Conservation (phyloP, 208 protist genomes). For the Crithidia thermophila region DNA sequence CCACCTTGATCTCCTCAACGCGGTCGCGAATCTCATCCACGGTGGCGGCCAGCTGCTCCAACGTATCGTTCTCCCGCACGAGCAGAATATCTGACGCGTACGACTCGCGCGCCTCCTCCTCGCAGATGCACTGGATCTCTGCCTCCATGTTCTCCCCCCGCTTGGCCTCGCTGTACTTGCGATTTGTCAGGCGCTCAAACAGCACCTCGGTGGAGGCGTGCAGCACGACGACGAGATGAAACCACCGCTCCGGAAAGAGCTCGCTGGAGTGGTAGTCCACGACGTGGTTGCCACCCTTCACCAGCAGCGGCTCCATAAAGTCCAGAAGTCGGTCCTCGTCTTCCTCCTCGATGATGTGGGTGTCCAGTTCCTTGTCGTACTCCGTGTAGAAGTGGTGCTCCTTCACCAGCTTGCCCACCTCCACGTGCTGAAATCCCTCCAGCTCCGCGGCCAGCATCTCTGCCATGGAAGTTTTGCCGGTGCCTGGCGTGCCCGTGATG, state of each 20-base stretch:
- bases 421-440: conserved; percentile 75
- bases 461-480: conserved; percentile 95
- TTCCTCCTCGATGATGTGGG: conserved; percentile 95
- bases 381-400: conserved; percentile 92
- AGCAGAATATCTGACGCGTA: conserved; percentile 93
- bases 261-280: conserved; percentile 98
- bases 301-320: conserved; percentile 94
- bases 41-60: conserved; percentile 94
- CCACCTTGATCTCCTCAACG: conserved; percentile 53
- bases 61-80: conserved; percentile 87
- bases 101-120: conserved; percentile 94
- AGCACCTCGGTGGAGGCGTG: conserved; percentile 90
- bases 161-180: conserved; percentile 94
- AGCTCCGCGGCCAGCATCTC: conserved; percentile 77
- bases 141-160: conserved; percentile 97
- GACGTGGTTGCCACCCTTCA: conserved; percentile 85
- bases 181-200: conserved; percentile 90
- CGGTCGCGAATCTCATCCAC: conserved; percentile 68
- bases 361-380: conserved; percentile 94
- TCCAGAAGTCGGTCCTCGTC: conserved; percentile 93
- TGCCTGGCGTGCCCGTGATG: conserved; percentile 96
- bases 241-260: conserved; percentile 98
- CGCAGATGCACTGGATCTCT: conserved; percentile 97
- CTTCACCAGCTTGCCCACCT: conserved; percentile 93
- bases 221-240: conserved; percentile 97